Percentiles rank a stretch among this genome's conserved stretches.
These are phyloP conservation scores for Cercospora berteroae DNA, from an alignment of 2,329 filamentous ascomycete genomes.

Conservation along the genomic window DNA sequence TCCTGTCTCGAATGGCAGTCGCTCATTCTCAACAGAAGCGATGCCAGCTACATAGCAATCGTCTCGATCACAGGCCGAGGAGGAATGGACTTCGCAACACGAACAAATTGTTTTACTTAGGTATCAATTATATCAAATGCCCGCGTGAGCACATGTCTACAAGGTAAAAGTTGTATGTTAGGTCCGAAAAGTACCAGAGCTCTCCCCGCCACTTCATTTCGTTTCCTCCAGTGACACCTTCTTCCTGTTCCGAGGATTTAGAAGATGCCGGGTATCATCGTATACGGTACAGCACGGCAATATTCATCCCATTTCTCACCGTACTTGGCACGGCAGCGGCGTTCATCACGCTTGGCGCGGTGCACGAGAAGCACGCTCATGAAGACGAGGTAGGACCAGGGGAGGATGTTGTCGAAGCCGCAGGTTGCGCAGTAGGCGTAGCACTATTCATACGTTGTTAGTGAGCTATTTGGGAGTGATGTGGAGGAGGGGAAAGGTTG, in stretches of 20 bases:
- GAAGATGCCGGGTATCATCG: conserved; percentile 22
- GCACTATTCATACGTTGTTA: conserved; percentile 4
- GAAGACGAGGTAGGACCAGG: conserved; percentile 26
- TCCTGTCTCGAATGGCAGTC: too few species aligned
- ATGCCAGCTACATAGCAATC: too few species aligned
- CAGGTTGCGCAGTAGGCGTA: conserved; percentile 27
- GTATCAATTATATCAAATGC: background rate
- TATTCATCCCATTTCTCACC: conserved; percentile 26
- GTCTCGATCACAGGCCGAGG: too few species aligned
- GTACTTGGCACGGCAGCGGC: conserved; percentile 23
- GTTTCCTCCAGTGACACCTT: background rate
- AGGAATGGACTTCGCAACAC: too few species aligned
- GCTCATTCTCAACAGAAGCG: too few species aligned
- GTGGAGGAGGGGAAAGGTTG: too few species aligned
- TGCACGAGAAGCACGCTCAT: conserved; percentile 22
- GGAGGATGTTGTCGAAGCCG: conserved; percentile 21
- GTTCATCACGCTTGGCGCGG: conserved; percentile 20
- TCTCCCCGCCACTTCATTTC: too few species aligned
- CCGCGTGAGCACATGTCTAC: background rate
- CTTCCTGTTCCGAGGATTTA: background rate
- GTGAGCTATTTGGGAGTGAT: too few species aligned
- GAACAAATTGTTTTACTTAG: background rate
- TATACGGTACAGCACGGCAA: conserved; percentile 20
- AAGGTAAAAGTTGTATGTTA: background rate
- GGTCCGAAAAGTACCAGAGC: too few species aligned